Percentiles rank a stretch among this genome's conserved stretches.
Evolutionary conservation across 2,329 filamentous ascomycete genomes (phyloP).

Genomic region (Penicillium italicum): DNA sequence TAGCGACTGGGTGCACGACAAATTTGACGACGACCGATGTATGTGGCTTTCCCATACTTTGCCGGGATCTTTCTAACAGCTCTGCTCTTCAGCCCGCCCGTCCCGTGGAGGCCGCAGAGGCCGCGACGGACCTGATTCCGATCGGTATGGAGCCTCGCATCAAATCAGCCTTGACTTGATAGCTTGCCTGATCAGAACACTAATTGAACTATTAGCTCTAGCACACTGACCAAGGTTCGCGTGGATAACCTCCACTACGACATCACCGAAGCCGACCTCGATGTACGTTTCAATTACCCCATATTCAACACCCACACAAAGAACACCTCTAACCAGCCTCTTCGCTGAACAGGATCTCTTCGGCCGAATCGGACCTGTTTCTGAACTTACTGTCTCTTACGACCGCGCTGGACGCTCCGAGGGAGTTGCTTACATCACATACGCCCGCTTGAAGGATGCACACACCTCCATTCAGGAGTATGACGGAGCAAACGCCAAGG

Average conservation of each 20-base stretch:
- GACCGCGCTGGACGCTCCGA: slow-evolving; percentile 86
- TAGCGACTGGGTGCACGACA: slow-evolving; percentile 93
- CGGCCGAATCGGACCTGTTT: slow-evolving; percentile 68
- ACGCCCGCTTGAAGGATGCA: slow-evolving; percentile 68
- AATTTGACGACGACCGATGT: slow-evolving; percentile 70
- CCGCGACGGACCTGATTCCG: slow-evolving; percentile 35
- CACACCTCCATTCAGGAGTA: slow-evolving; percentile 72
- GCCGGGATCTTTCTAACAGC: slow-evolving; percentile 19
- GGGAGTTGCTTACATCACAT: slow-evolving; percentile 79
- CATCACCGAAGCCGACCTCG: slow-evolving; percentile 76
- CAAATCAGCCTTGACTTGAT: background rate
- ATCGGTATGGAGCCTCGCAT: slow-evolving; percentile 30
- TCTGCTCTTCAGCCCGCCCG: slow-evolving; percentile 36
- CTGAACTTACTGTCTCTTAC: slow-evolving; percentile 68
- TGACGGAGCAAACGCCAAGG: slow-evolving; percentile 85
- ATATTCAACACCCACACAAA: background rate
- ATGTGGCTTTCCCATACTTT: slow-evolving; percentile 22
- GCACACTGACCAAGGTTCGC: slow-evolving; percentile 65
- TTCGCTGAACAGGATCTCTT: slow-evolving; percentile 66
- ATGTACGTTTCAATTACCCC: slow-evolving; percentile 51
- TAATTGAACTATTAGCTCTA: slow-evolving; percentile 44
- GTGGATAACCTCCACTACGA: slow-evolving; percentile 94
- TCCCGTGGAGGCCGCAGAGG: slow-evolving; percentile 43
- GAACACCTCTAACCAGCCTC: background rate
- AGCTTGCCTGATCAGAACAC: background rate